Conservation (phyloP, 163 green algal species). For the Prototheca stagnorum region DNA sequence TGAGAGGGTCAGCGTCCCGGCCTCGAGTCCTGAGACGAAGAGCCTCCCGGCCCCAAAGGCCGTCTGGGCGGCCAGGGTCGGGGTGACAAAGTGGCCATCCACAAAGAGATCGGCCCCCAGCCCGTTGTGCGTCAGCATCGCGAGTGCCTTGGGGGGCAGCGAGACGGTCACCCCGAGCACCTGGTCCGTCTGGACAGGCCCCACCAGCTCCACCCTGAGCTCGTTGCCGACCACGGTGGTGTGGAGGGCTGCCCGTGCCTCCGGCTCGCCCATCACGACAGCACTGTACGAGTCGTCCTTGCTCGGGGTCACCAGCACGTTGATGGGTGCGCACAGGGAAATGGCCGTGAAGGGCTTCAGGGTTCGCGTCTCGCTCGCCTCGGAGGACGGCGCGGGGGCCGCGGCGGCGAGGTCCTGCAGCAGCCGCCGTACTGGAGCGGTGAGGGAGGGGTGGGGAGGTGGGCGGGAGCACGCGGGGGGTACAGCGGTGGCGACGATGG, state of each 20-base stretch:
- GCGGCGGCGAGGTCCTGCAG: too few species aligned
- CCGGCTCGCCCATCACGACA: neutral
- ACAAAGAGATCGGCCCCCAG: neutral
- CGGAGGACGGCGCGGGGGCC: too few species aligned
- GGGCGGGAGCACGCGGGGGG: too few species aligned
- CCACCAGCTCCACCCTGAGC: neutral
- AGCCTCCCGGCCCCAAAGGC: constrained; percentile 3
- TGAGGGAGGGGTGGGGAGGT: too few species aligned
- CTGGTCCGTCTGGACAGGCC: constrained; percentile 1
- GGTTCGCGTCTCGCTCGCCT: too few species aligned
- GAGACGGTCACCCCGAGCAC: constrained; percentile 1
- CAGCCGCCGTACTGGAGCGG: too few species aligned
- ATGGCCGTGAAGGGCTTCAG: neutral
- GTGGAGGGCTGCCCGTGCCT: neutral
- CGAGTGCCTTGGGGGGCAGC: neutral
- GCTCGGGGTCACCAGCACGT: neutral
- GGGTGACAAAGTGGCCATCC: neutral
- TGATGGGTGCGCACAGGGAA: constrained; percentile 4
- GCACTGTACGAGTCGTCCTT: neutral
- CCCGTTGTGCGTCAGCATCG: neutral
- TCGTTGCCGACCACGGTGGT: neutral
- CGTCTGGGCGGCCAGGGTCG: neutral
- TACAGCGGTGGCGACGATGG: too few species aligned
- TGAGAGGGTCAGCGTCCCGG: neutral
- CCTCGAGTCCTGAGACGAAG: neutral